Conservation (phyloP, 495 filamentous ascomycete genomes). For the Letharia lupina region DNA sequence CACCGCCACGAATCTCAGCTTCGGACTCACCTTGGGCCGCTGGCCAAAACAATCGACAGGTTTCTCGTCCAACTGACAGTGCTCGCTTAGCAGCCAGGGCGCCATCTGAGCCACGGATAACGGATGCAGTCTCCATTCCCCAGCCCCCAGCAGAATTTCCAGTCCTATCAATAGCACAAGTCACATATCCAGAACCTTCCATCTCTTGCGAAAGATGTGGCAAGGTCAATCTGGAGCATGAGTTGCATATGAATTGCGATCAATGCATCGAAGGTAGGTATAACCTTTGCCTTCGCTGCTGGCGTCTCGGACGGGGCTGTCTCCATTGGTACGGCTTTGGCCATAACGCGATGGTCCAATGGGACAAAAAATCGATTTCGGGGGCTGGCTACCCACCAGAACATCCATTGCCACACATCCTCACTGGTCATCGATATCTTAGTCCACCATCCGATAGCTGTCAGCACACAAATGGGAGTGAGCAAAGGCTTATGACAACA, state of each 20-base stretch:
- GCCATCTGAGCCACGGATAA: constrained; percentile 1
- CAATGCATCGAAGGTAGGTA: constrained; percentile 60
- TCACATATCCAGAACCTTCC: constrained; percentile 55
- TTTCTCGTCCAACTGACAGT: constrained; percentile 1
- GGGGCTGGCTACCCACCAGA: constrained; percentile 36
- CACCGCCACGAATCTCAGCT: constrained; percentile 2
- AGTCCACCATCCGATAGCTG: constrained; percentile 39
- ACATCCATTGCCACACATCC: constrained; percentile 50
- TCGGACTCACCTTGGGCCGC: background rate
- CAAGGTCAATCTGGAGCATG: constrained; percentile 63
- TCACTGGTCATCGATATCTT: constrained; percentile 58
- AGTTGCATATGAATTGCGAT: constrained; percentile 69
- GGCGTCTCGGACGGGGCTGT: constrained; percentile 64
- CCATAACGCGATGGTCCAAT: constrained; percentile 44
- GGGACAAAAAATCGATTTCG: constrained; percentile 43
- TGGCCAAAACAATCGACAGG: background rate
- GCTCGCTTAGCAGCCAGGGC: background rate
- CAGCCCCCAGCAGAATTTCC: constrained; percentile 4
- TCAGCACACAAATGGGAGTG: constrained; percentile 27
- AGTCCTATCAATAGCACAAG: constrained; percentile 12
- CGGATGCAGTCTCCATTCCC: background rate
- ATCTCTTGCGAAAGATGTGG: constrained; percentile 63
- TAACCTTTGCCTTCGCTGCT: constrained; percentile 73
- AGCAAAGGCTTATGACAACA: constrained; percentile 38
- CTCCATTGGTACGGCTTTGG: constrained; percentile 73